These are phyloP conservation scores for Pneumocystis canis DNA, from an alignment of 1,139 yeast genomes.

Conservation along the genomic window DNA sequence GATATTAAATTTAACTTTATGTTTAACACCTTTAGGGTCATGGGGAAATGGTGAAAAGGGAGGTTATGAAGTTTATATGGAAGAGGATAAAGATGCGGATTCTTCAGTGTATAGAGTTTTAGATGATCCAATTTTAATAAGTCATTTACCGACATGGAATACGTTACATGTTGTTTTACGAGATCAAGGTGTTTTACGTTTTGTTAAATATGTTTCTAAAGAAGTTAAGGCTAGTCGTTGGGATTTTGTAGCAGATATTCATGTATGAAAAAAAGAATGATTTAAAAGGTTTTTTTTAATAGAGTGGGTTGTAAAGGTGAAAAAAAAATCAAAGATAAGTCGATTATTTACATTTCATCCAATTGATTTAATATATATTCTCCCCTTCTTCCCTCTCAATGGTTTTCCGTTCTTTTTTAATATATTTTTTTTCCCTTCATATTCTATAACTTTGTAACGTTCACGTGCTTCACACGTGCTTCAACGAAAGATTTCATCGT, in stretches of 20 bases:
- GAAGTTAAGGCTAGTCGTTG: conserved; percentile 85
- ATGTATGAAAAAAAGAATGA: no score
- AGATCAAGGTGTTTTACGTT: conserved; percentile 72
- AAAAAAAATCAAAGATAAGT: no score
- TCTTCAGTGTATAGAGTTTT: conserved; percentile 11
- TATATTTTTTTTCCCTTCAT: no score
- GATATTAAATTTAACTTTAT: conserved; percentile 24
- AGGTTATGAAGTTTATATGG: conserved; percentile 87
- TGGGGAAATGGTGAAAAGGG: conserved; percentile 55
- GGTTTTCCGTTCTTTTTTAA: no score
- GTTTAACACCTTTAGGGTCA: conserved; percentile 19
- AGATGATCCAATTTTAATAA: conserved; percentile 60
- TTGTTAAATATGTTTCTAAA: conserved; percentile 80
- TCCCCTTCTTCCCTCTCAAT: no score
- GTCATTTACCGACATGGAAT: conserved; percentile 77
- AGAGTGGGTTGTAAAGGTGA: no score
- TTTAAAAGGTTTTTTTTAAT: no score
- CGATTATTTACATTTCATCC: no score
- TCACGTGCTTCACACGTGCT: no score
- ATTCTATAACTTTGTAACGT: no score
- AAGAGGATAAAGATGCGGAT: conserved; percentile 21
- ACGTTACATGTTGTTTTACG: conserved; percentile 60
- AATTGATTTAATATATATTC: no score
- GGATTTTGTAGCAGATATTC: conserved; percentile 80
- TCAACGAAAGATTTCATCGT: no score